These are phyloP conservation scores for Aspergillus ochraceus DNA, from an alignment of 2,329 filamentous ascomycete species.

Conservation along the genomic window DNA sequence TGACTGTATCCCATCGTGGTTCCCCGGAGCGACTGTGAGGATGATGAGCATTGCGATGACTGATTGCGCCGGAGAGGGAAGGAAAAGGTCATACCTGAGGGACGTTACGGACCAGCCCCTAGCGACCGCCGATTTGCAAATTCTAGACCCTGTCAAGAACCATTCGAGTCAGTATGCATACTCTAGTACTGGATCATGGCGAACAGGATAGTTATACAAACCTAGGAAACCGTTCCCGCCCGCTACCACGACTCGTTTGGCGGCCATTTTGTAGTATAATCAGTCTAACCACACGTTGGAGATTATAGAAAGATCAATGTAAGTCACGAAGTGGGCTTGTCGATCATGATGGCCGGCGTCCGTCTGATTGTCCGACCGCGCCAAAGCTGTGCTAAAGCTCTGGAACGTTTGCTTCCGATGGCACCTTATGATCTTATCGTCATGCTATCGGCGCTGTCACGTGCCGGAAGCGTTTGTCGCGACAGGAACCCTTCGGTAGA, in stretches of 20 bases:
- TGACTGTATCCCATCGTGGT: constrained; percentile 78
- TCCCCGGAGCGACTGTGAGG: constrained; percentile 76
- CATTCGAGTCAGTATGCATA: constrained; percentile 8
- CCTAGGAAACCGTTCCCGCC: constrained; percentile 93
- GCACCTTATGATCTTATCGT: constrained; percentile 21
- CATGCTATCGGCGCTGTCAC: constrained; percentile 24
- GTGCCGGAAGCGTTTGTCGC: constrained; percentile 16
- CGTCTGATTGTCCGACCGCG: not conserved
- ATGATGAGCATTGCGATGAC: constrained; percentile 4
- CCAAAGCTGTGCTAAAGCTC: constrained; percentile 2
- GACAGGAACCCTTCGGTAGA: not conserved
- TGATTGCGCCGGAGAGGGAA: not conserved
- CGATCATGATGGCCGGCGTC: constrained; percentile 12
- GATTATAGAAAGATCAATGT: not conserved
- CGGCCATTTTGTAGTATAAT: constrained; percentile 46
- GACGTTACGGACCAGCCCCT: constrained; percentile 91
- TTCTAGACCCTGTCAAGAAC: constrained; percentile 60
- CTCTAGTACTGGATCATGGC: not conserved
- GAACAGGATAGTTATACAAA: constrained; percentile 28
- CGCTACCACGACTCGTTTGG: constrained; percentile 83
- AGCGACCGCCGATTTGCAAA: constrained; percentile 84
- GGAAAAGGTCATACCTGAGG: constrained; percentile 65
- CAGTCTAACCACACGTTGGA: not conserved
- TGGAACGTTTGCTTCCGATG: constrained; percentile 13
- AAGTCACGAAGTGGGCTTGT: constrained; percentile 2